These are phyloP conservation scores for Kalaharituber pfeilii DNA, from an alignment of 2,329 filamentous ascomycete species.

Conservation along the genomic window DNA sequence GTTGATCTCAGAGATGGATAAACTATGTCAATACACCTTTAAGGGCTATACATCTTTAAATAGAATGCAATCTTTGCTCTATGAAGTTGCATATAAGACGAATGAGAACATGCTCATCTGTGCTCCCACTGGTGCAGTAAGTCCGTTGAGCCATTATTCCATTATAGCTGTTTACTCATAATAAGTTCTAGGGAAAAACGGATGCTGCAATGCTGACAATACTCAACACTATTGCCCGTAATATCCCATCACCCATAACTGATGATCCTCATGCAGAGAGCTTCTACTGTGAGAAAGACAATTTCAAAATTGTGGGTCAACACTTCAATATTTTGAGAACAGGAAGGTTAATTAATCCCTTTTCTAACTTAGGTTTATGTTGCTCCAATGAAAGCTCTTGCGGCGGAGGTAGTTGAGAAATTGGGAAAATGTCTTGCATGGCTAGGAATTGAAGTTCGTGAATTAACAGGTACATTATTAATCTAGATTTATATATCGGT, in stretches of 20 bases:
- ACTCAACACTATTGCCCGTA: conserved; percentile 74
- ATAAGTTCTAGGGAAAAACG: conserved; percentile 66
- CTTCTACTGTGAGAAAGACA: conserved; percentile 64
- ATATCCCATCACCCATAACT: conserved; percentile 56
- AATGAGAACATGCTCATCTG: conserved; percentile 99
- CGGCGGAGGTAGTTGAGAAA: conserved; percentile 91
- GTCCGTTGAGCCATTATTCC: conserved; percentile 26
- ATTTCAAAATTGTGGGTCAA: conserved; percentile 59
- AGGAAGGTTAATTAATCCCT: too few relatives aligned
- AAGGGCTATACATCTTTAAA: conserved; percentile 86
- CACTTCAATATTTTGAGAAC: conserved; percentile 6
- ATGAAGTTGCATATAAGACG: conserved; percentile 85
- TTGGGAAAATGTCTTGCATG: conserved; percentile 79
- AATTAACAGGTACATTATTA: conserved; percentile 55
- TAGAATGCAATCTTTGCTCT: conserved; percentile 94
- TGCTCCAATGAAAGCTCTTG: conserved; percentile 95
- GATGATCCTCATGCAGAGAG: conserved; percentile 56
- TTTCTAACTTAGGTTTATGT: conserved; percentile 51
- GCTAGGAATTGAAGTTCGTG: conserved; percentile 80
- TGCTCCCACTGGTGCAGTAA: conserved; percentile 76
- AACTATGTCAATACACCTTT: conserved; percentile 78
- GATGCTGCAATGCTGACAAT: conserved; percentile 96
- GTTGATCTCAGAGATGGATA: conserved; percentile 66
- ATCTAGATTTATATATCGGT: neutral
- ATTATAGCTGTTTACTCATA: too few relatives aligned